Evolutionary conservation across 768 basidiomycete species (phyloP).

Genomic region (Roridomyces roridus): DNA sequence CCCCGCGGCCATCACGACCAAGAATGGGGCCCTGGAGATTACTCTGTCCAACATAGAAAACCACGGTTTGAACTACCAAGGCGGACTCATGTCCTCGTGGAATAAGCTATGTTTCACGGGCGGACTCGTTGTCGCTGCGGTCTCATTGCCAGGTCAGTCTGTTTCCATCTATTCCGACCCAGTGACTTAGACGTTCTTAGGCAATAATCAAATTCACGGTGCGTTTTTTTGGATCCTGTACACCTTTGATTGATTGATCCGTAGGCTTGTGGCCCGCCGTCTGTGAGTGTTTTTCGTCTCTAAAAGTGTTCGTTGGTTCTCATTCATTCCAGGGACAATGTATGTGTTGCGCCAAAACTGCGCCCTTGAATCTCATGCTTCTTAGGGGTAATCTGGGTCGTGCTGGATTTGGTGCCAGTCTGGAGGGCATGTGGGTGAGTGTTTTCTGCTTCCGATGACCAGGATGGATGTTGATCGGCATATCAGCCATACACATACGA

Average conservation of each 20-base stretch:
- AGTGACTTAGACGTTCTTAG: too few relatives aligned
- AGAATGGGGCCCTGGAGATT: constrained; percentile 75
- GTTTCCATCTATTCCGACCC: too few relatives aligned
- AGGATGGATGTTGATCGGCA: not conserved
- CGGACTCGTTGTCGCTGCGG: constrained; percentile 74
- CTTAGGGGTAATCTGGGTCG: constrained; percentile 40
- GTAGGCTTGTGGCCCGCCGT: too few relatives aligned
- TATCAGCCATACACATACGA: constrained; percentile 84
- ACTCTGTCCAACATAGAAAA: constrained; percentile 70
- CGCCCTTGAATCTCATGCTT: constrained; percentile 5
- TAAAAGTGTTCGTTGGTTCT: too few relatives aligned
- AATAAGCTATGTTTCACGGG: constrained; percentile 97
- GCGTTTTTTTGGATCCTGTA: too few relatives aligned
- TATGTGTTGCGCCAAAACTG: constrained; percentile 42
- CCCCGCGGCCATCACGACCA: constrained; percentile 78
- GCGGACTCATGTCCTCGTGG: constrained; percentile 61
- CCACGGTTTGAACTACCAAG: constrained; percentile 76
- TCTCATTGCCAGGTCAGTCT: constrained; percentile 78
- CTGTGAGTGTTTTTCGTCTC: too few relatives aligned
- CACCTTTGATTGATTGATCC: too few relatives aligned
- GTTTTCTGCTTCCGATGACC: not conserved
- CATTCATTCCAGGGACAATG: too few relatives aligned
- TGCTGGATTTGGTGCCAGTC: constrained; percentile 85
- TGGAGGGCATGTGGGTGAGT: constrained; percentile 75
- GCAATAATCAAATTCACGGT: constrained; percentile 63